These are phyloP conservation scores for Solanum chacoense DNA, from an alignment of 305 asterid genomes.

Conservation along the genomic window DNA sequence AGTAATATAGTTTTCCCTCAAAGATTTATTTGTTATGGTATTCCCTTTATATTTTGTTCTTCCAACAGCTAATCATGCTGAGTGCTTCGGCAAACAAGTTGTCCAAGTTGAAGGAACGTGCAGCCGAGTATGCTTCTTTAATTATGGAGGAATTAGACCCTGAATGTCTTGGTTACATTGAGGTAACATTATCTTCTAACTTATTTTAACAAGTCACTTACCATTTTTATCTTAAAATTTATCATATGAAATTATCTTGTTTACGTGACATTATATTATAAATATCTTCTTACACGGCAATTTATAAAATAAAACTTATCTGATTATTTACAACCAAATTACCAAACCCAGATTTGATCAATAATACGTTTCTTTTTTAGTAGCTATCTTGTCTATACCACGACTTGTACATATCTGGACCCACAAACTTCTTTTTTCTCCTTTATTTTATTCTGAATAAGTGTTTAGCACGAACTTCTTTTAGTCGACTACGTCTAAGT, in stretches of 20 bases:
- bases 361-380: background rate
- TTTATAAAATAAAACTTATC: background rate
- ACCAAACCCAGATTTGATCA: background rate
- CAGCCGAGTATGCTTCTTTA: constrained; percentile 70
- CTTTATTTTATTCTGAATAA: background rate
- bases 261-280: background rate
- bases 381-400: background rate
- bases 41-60: background rate
- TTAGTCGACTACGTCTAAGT: background rate
- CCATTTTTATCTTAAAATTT: background rate
- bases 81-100: constrained; percentile 91
- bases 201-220: background rate
- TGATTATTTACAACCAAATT: background rate
- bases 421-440: background rate
- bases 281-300: background rate
- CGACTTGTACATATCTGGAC: background rate
- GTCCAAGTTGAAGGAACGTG: constrained; percentile 81
- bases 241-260: background rate
- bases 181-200: constrained; percentile 32
- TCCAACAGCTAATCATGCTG: constrained; percentile 68
- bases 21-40: background rate
- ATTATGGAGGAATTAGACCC: constrained; percentile 96
- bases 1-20: background rate
- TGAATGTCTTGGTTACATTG: constrained; percentile 71
- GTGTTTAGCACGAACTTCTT: background rate